These are phyloP conservation scores for Ophiostoma ips DNA, from an alignment of 2,329 filamentous ascomycete species.

Conservation along the genomic window DNA sequence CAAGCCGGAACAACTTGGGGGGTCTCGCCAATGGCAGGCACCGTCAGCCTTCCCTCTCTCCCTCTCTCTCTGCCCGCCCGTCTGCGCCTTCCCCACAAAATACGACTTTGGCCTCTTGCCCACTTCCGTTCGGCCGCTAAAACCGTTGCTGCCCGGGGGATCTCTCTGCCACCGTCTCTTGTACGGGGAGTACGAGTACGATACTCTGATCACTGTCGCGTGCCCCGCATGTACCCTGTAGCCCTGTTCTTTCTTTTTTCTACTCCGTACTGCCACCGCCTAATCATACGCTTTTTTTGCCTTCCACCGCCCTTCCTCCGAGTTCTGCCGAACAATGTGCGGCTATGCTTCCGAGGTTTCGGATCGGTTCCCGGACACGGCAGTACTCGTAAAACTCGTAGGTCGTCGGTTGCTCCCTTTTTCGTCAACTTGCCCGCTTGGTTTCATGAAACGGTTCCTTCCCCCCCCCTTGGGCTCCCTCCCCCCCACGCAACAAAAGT, in stretches of 20 bases:
- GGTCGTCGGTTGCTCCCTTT: too few species aligned
- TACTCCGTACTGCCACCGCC: too few species aligned
- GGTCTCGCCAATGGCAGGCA: not conserved
- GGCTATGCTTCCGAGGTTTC: conserved; percentile 3
- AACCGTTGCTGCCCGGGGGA: conserved; percentile 1
- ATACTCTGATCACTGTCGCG: too few species aligned
- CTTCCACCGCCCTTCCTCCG: not conserved
- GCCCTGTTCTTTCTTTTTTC: not conserved
- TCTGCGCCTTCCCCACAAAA: conserved; percentile 7
- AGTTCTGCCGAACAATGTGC: conserved; percentile 5
- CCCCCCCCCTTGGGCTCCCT: too few species aligned
- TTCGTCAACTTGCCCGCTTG: too few species aligned
- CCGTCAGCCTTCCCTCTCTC: not conserved
- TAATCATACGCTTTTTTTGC: too few species aligned
- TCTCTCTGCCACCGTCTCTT: too few species aligned
- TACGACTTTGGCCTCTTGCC: conserved; percentile 1
- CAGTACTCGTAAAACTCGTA: not conserved
- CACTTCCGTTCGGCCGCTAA: conserved; percentile 9
- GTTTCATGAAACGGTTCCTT: too few species aligned
- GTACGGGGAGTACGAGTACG: too few species aligned
- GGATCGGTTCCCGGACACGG: conserved; percentile 1
- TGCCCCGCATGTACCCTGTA: not conserved
- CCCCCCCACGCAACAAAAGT: not conserved
- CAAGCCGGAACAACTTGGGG: conserved; percentile 6
- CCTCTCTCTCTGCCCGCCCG: not conserved